Evolutionary conservation across 139 green algal genomes (phyloP).

Genomic region (Pseudopediastrum boryanum): DNA sequence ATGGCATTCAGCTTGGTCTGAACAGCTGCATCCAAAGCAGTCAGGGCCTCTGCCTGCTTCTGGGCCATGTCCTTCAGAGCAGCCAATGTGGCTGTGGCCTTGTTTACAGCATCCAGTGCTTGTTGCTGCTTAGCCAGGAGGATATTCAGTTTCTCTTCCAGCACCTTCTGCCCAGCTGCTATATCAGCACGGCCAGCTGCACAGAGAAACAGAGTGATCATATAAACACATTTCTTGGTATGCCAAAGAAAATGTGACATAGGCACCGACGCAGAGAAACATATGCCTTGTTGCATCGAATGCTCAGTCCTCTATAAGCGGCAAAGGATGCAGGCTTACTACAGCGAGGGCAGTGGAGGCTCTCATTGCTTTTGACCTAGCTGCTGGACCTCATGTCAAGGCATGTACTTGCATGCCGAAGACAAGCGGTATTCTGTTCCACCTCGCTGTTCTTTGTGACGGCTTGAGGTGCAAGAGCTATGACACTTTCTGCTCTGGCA

Average conservation of each 20-base stretch:
- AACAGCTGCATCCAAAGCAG: conserved; percentile 55
- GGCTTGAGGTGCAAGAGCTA: no score
- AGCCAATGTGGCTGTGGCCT: conserved; percentile 46
- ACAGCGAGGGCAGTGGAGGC: no score
- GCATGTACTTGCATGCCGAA: no score
- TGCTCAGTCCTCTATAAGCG: no score
- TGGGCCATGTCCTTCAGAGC: conserved; percentile 42
- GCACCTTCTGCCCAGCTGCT: conserved; percentile 45
- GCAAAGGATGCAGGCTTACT: no score
- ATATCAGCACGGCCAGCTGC: conserved; percentile 61
- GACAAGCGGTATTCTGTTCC: no score
- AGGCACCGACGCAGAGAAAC: no score
- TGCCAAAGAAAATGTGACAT: not conserved
- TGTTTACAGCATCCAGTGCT: conserved; percentile 48
- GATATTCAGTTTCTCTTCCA: conserved; percentile 58
- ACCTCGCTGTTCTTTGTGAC: no score
- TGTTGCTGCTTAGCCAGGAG: conserved; percentile 59
- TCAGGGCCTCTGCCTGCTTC: conserved; percentile 55
- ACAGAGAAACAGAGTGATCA: not conserved
- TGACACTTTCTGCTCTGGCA: no score
- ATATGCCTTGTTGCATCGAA: no score
- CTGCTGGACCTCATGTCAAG: no score
- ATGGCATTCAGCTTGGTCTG: conserved; percentile 65
- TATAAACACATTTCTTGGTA: conserved; percentile 5
- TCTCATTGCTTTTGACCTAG: no score